Evolutionary conservation across 164 flowering plant genomes (phyloP), one percentile per base, ranked within the genome.

Genomic region (Magnolia officinalis): DNA sequence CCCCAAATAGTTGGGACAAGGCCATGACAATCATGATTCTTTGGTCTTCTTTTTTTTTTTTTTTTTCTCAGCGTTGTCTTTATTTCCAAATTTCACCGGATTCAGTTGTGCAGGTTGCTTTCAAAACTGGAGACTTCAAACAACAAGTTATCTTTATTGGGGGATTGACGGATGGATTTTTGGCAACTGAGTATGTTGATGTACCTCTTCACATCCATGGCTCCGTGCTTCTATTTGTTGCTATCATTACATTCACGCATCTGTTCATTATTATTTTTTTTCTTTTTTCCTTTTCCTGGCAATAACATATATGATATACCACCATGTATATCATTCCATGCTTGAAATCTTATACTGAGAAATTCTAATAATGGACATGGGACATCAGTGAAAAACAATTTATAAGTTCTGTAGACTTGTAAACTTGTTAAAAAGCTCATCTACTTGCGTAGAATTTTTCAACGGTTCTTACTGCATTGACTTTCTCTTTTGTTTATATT

Each of bases 101-200:
- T 67, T 72, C 18, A 18, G 29, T 68, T 52, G 10, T 73, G 83
- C 95, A 94, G 99, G 97, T 96, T 81, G 98, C 97, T 24, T 96
- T 96, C 79, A 91, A 88, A 82, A 90, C 95, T 4, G 98, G 99
- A 19, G 90, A 92, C 72, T 91, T 87, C 80, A 91, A 88, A 72
- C 95, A 88, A 61, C 98, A 96, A 84, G 97, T 96, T 50, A 85
- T 96, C 79, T 96, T 96, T 78, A 88, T 96, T 80, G 98, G 96
- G 74, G 98, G 97, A 81, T 76, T 94, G 66, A 89, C 93, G 58
- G 97, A 94, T 84, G 99, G 98, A 64, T 85, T 96, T 87, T 84
- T 96, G 75, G 98, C 99, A 9, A 94, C 97, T 26, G 91, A 92
- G 98, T 96, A 92, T 81, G 96, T 75, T 31, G 10, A 51, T n/a